Evolutionary conservation across 169 alveolate genomes (phyloP), one percentile per base, ranked within the genome.

Genomic region (Eimeria tenella): DNA sequence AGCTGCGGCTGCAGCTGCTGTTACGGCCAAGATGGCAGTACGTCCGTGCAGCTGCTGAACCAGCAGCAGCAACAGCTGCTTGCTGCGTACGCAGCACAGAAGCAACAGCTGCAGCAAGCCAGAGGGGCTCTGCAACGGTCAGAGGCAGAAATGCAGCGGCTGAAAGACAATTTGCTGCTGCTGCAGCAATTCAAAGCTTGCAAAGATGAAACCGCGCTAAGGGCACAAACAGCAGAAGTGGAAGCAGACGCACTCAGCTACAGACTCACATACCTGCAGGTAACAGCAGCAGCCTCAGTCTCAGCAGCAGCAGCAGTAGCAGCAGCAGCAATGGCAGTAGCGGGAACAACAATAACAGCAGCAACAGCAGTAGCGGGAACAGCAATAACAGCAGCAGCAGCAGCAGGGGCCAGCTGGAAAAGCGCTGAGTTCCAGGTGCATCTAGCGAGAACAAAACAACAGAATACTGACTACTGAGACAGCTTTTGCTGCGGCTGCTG

Each of bases 21-120:
- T 62, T 50, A 42, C 63, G 17, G 86, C 68, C 82, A 52, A 52
- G 86, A 77, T 19, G 55, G 50, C 86, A 21, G 82, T 21, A 21
- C 13, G 58, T 19, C 56, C n/a, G 9, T 31, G 82, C 82, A 71
- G 23, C 88, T 53, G 89, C 89, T 13, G 89, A 74, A 81, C 58
- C 89, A 23, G 89, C 89, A 56, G 73, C 74, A 81, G 42, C 89
- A 56, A 73, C 89, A 56, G 89, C 89, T 81, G 56, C 9, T 81
- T 5, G 7, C 58, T 81, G 89, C 89, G 10, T 81, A 56, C 42
- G 56, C 56, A 42, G 74, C 21, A 13, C 73, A 55, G 89, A 42
- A 81, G 53, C 56, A 81, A 53, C 68, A 81, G 73, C 89, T 81
- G 73, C 70, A 81, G 74, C 55, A 21, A 53, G 73, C 89, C 53